Conservation (phyloP, 345 rosid species). For the Gossypium rotundifolium region DNA sequence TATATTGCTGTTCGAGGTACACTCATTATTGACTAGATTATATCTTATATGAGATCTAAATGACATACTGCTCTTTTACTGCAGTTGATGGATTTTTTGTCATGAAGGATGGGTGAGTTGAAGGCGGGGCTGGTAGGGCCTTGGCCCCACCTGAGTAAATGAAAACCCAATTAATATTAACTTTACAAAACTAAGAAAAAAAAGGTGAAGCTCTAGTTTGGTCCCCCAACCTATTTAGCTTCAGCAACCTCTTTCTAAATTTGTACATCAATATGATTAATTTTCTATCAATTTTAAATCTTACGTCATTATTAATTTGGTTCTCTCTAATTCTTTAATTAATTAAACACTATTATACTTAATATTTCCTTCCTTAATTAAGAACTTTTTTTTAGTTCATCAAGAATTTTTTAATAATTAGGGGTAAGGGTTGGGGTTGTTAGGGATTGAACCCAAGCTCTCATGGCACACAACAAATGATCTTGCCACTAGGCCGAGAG, state of each 20-base stretch:
- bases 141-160: neutral
- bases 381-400: neutral
- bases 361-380: neutral
- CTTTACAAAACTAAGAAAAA: neutral
- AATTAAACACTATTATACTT: neutral
- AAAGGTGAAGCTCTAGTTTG: neutral
- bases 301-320: neutral
- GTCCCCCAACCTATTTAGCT: neutral
- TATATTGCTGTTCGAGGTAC: constrained; percentile 82
- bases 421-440: too few species aligned
- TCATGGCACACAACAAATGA: too few species aligned
- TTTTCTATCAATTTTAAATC: neutral
- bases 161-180: neutral
- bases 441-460: too few species aligned
- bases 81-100: neutral
- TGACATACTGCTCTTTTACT: neutral
- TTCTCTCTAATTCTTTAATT: neutral
- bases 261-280: neutral
- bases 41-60: neutral
- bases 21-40: neutral
- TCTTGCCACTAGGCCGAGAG: too few species aligned
- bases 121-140: neutral
- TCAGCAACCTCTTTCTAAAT: neutral
- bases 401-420: too few species aligned
- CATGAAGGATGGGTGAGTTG: neutral